phyloP scores from a whole-genome alignment of 306 rosid species.

The Oemleria cerasiformis region DNA sequence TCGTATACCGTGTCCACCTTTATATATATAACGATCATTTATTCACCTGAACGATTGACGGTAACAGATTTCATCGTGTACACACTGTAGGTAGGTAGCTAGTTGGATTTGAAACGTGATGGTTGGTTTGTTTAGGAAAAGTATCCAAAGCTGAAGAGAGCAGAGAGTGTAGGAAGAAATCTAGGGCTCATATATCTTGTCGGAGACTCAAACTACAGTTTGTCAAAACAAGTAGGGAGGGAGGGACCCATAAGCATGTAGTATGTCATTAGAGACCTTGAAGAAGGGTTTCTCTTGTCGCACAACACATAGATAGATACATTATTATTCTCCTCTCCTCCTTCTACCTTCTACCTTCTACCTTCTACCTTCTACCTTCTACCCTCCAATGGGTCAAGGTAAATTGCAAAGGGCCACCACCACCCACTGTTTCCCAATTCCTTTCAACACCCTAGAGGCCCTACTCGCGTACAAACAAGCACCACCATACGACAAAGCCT shows the following conservation, averaged over 20 bases:
- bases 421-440: constrained; percentile 1
- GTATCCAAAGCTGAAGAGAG: background rate
- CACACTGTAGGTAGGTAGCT: no score
- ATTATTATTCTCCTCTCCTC: background rate
- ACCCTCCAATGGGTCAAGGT: no score
- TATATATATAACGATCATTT: no score
- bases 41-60: no score
- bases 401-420: background rate
- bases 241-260: constrained; percentile 21
- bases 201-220: constrained; percentile 42
- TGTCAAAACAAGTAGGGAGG: constrained; percentile 28
- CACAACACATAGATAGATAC: background rate
- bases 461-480: background rate
- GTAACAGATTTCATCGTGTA: no score
- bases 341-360: no score
- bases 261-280: no score
- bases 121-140: background rate
- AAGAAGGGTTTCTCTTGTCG: no score
- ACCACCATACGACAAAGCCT: background rate
- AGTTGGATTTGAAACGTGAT: no score
- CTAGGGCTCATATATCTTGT: constrained; percentile 35
- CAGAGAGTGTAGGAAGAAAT: constrained; percentile 20
- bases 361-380: no score
- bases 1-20: no score
- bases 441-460: background rate